Evolutionary conservation across 192 early-diverging fungal species (phyloP).

Genomic region (Podila verticillata): DNA sequence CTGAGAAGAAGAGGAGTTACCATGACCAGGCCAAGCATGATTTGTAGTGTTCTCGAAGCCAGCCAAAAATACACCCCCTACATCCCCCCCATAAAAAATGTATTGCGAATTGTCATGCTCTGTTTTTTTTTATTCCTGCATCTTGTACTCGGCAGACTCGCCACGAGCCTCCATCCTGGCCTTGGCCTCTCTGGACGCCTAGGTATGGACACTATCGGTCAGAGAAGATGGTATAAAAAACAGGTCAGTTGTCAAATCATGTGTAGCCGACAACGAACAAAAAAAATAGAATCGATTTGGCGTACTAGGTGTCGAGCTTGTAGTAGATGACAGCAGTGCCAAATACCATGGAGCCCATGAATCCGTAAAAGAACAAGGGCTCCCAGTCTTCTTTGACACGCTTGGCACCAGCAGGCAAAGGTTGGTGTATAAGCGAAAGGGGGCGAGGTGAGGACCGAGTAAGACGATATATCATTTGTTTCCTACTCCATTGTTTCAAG

Average conservation of each 20-base stretch:
- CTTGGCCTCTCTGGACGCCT: constrained; percentile 81
- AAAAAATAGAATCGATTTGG: not conserved
- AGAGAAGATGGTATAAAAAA: not conserved
- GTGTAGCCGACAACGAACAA: constrained; percentile 5
- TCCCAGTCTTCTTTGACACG: constrained; percentile 83
- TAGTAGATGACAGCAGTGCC: constrained; percentile 67
- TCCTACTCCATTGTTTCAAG: too few relatives aligned
- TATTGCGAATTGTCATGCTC: too few relatives aligned
- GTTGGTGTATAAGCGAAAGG: constrained; percentile 33
- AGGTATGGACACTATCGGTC: constrained; percentile 67
- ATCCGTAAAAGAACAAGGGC: constrained; percentile 67
- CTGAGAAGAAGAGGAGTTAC: not conserved
- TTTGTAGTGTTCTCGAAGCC: not conserved
- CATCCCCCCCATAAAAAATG: too few relatives aligned
- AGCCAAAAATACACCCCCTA: too few relatives aligned
- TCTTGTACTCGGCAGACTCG: constrained; percentile 69
- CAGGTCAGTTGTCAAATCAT: constrained; percentile 3
- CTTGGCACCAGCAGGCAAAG: constrained; percentile 66
- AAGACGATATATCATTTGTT: too few relatives aligned
- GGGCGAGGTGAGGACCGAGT: too few relatives aligned
- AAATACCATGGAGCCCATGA: constrained; percentile 66
- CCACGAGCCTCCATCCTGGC: constrained; percentile 76
- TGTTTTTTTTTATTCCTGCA: constrained; percentile 39
- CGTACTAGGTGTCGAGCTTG: constrained; percentile 82
- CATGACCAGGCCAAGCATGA: not conserved